Percentiles rank a stretch among this genome's conserved stretches.
Evolutionary conservation across 306 rosid genomes (phyloP).

Genomic region (Quillaja saponaria): DNA sequence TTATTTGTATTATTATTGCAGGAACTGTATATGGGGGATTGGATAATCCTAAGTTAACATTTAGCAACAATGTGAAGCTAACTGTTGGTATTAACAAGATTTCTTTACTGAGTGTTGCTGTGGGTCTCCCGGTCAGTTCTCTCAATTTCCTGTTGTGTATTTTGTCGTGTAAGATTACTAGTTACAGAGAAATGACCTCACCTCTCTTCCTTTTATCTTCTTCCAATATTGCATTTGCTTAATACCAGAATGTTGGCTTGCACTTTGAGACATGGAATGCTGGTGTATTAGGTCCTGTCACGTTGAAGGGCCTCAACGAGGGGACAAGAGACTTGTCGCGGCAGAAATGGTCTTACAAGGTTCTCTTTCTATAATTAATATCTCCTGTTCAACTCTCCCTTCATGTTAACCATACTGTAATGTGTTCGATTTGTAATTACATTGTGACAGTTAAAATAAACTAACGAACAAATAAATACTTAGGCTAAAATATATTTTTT

Average conservation of each 20-base stretch:
- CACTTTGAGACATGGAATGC: conserved; percentile 93
- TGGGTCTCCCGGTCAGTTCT: conserved; percentile 85
- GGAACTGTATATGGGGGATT: conserved; percentile 71
- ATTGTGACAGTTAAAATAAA: neutral
- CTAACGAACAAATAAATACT: neutral
- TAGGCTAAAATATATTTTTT: neutral
- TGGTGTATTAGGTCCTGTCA: conserved; percentile 87
- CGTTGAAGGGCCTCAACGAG: conserved; percentile 73
- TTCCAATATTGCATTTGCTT: conserved; percentile 20
- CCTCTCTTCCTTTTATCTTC: too few species aligned
- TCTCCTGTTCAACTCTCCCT: neutral
- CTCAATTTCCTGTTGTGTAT: conserved; percentile 6
- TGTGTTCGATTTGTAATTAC: too few species aligned
- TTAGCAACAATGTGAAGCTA: conserved; percentile 59
- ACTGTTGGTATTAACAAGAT: conserved; percentile 81
- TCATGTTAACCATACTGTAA: too few species aligned
- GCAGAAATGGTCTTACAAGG: conserved; percentile 96
- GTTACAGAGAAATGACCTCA: neutral
- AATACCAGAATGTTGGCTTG: conserved; percentile 70
- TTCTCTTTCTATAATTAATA: conserved; percentile 26
- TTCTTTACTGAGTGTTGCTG: conserved; percentile 76
- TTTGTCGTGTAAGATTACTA: conserved; percentile 10
- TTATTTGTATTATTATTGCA: conserved; percentile 34
- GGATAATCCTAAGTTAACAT: conserved; percentile 63
- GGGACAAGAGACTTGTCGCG: conserved; percentile 85